Evolutionary conservation across 2,329 filamentous ascomycete genomes (phyloP), one percentile per base, ranked within the genome.

Genomic region (Claviceps paspali): DNA sequence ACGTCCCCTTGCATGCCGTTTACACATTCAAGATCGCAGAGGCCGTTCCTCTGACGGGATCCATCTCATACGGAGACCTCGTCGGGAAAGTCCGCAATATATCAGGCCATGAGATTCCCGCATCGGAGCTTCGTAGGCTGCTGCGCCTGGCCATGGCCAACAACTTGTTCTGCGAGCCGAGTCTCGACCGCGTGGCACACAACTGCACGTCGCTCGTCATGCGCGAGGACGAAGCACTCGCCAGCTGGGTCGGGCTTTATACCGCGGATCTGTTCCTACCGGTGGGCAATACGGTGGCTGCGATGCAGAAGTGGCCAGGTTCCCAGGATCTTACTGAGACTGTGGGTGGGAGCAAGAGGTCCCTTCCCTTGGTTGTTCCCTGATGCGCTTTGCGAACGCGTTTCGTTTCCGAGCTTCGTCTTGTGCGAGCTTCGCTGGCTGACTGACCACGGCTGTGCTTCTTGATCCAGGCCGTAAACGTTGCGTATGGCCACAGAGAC

Each of bases 101-200:
- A 22, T 58, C 60, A 0, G 45, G 54, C 2, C 49, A 65, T 7
- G 55, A 61, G 29, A 50, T 64, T 28, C 50, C 46, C 5, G 37
- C 47, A 2, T 41, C 41, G 10, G 49, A 54, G 39, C 45, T 57
- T 9, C 49, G 52, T 5, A 59, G 62, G 17, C 42, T 65, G 1
- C 32, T 63, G 18, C 59, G 61, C 10, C 52, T 58, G 24, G 57
- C 59, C 22, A 59, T 61, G 41, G 51, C 53, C 1, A 59, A 60
- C 41, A 52, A 53, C 31, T 44, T 64, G 17, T 65, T 66, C 38
- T 39, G 42, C 18, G 63, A 65, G 45, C 59, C 58, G 0, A 38
- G 48, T 11, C 43, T 49, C 3, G 60, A 56, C 3, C 45, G 49
- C 11, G 57, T 67, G 4, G 54, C 56, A 3, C 63, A 66, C 42